Percentiles rank a stretch among this genome's conserved stretches.
Evolutionary conservation across 257 asterid genomes (phyloP).

Genomic region (Solanum ahanhuiri): DNA sequence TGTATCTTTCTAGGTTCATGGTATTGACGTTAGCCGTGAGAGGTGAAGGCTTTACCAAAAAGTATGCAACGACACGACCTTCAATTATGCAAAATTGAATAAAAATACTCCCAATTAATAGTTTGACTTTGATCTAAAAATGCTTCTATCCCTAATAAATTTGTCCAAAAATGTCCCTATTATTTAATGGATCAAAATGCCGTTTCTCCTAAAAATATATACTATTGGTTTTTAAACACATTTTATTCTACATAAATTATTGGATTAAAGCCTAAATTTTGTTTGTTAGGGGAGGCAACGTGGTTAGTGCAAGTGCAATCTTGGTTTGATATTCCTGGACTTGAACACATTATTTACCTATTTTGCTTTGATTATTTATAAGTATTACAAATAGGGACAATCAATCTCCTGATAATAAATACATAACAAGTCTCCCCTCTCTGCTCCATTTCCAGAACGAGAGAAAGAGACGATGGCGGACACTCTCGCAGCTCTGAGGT

Average conservation of each 20-base stretch:
- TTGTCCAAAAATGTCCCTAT: no score
- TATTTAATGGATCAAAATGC: no score
- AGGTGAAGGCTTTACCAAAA: neutral
- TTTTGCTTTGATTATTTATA: neutral
- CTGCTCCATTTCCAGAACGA: neutral
- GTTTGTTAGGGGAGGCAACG: neutral
- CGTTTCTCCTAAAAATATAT: no score
- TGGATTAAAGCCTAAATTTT: neutral
- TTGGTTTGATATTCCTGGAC: neutral
- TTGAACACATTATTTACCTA: neutral
- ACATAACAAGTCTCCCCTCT: neutral
- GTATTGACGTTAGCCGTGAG: neutral
- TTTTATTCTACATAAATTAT: neutral
- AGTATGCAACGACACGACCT: neutral
- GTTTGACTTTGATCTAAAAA: no score
- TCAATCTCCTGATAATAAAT: neutral
- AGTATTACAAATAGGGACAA: no score
- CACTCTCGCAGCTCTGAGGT: conserved; percentile 48
- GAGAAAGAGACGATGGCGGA: conserved; percentile 40
- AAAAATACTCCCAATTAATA: no score
- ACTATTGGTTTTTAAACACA: no score
- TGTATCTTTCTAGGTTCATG: neutral
- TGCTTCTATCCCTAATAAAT: no score
- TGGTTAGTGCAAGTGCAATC: no score
- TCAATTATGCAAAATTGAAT: no score